Conservation (phyloP, 2,329 filamentous ascomycete species). For the Eurotiales sp. region DNA sequence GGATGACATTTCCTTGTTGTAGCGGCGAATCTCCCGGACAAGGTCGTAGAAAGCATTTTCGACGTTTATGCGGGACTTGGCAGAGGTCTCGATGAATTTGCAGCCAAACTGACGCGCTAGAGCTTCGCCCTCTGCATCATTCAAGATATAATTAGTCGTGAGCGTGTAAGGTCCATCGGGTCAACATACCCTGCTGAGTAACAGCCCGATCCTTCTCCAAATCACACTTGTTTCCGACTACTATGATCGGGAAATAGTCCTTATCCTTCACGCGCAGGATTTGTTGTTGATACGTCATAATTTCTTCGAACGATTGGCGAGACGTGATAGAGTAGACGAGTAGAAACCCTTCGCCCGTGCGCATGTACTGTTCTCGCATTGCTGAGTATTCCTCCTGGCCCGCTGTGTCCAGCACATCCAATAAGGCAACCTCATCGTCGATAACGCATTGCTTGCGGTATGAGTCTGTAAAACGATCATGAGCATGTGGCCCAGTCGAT, state of each 20-base stretch:
- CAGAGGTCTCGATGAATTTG: constrained; percentile 99
- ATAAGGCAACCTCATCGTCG: constrained; percentile 93
- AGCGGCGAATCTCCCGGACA: constrained; percentile 93
- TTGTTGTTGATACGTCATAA: constrained; percentile 97
- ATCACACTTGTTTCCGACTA: constrained; percentile 99
- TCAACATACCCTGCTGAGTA: constrained; percentile 73
- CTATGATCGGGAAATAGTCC: constrained; percentile 99
- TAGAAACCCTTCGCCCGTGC: constrained; percentile 95
- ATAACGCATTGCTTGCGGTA: constrained; percentile 99
- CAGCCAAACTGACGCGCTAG: constrained; percentile 85
- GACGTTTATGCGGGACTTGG: constrained; percentile 96
- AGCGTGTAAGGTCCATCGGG: not conserved
- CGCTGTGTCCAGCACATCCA: constrained; percentile 96
- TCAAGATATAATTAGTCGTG: not conserved
- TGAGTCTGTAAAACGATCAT: constrained; percentile 62
- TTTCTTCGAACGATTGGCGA: constrained; percentile 95
- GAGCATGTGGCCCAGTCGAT: not conserved
- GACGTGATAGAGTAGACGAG: constrained; percentile 98
- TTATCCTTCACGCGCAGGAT: constrained; percentile 98
- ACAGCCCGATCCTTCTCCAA: constrained; percentile 89
- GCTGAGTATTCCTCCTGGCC: constrained; percentile 99
- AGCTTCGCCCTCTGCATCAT: constrained; percentile 72
- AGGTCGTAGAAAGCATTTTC: constrained; percentile 99
- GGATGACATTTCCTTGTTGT: constrained; percentile 96
- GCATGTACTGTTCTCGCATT: constrained; percentile 99